These are phyloP conservation scores for Ogataea neopini DNA, from an alignment of 805 yeast genomes.

Conservation along the genomic window DNA sequence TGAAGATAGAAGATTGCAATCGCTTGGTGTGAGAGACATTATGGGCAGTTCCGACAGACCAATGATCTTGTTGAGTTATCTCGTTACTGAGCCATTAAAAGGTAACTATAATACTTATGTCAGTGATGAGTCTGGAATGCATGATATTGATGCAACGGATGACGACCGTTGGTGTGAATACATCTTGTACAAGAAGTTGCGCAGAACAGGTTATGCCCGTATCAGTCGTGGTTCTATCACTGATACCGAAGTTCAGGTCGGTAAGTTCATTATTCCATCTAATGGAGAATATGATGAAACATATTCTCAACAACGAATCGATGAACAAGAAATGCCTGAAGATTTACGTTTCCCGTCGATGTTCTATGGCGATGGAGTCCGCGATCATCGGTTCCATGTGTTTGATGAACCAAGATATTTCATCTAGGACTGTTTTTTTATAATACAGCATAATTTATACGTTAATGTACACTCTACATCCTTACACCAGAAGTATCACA, in stretches of 20 bases:
- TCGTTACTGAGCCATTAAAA: constrained; percentile 82
- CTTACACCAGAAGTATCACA: neutral
- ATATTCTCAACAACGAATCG: constrained; percentile 45
- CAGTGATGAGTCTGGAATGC: constrained; percentile 79
- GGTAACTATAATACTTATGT: constrained; percentile 95
- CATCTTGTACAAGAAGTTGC: constrained; percentile 81
- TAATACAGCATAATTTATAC: constrained; percentile 1
- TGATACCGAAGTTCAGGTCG: constrained; percentile 95
- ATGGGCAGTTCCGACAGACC: constrained; percentile 87
- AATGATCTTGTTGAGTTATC: constrained; percentile 80
- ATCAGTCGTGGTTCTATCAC: constrained; percentile 91
- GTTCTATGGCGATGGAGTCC: constrained; percentile 87
- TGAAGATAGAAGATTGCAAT: constrained; percentile 88
- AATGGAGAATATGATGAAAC: constrained; percentile 26
- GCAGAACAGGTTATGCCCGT: constrained; percentile 91
- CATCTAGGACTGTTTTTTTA: constrained; percentile 23
- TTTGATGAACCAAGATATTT: constrained; percentile 92
- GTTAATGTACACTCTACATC: neutral
- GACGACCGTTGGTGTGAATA: constrained; percentile 99
- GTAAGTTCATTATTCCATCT: constrained; percentile 70
- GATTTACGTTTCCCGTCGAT: constrained; percentile 73
- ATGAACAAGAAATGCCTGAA: constrained; percentile 56
- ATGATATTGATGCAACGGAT: constrained; percentile 89
- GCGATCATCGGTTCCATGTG: constrained; percentile 93
- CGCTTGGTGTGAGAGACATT: constrained; percentile 68